A percentile compares a stretch with the other conserved stretches of the same genome.
These are phyloP conservation scores for Coemansia sp. DNA, from an alignment of 192 early-diverging fungal species.

Conservation along the genomic window DNA sequence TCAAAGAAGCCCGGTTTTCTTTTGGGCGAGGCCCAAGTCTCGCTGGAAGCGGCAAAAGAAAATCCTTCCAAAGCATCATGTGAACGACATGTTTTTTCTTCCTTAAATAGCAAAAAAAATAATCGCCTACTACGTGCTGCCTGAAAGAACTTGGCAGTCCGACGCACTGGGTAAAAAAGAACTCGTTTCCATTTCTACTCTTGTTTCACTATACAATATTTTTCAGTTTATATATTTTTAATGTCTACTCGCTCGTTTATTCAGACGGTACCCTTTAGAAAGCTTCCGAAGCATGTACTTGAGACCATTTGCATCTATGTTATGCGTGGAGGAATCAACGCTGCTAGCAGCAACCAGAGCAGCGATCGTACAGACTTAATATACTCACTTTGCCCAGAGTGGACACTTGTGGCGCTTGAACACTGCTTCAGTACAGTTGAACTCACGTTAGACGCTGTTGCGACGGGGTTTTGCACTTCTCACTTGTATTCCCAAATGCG, in stretches of 20 bases:
- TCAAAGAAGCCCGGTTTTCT: background rate
- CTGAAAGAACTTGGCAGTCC: background rate
- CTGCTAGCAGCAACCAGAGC: background rate
- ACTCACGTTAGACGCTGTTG: background rate
- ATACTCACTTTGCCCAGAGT: constrained; percentile 4
- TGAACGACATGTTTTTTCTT: background rate
- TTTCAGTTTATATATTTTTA: background rate
- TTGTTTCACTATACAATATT: background rate
- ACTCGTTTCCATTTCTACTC: background rate
- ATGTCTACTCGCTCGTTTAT: background rate
- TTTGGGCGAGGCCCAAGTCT: constrained; percentile 4
- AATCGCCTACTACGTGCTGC: background rate
- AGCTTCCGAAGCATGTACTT: constrained; percentile 4
- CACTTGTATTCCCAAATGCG: background rate
- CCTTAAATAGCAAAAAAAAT: background rate
- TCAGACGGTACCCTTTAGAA: background rate
- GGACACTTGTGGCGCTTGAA: background rate
- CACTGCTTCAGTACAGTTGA: background rate
- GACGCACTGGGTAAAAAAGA: background rate
- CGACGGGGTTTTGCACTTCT: background rate
- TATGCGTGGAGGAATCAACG: background rate
- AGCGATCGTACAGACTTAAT: background rate
- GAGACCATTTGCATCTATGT: background rate
- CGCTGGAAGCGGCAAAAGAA: background rate
- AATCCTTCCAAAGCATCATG: background rate